Base-by-base conservation (phyloP, 139 green algal genomes). In the Coccomyxa sp. region DNA sequence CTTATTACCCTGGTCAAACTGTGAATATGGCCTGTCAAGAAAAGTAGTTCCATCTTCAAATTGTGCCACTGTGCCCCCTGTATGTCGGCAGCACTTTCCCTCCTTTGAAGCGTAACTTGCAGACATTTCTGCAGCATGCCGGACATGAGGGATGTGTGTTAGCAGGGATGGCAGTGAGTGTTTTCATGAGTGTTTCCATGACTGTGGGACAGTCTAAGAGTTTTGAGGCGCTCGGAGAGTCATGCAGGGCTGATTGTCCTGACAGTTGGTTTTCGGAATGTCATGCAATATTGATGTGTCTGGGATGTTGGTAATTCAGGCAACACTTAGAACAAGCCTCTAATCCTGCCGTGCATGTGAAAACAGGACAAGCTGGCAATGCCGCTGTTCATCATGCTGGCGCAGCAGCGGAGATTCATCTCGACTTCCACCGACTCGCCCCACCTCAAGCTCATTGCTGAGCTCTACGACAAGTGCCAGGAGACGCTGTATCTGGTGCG, bases 381-480 rank as follows among this genome's bases (percentile, higher is more conserved):
- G 83, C 92, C 93, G 15, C 88, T 98, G 84, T 88, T 96, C 13
- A 79, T 97, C 13, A 87, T 95, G 77, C 90, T 93, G 79, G 91
- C 90, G 12, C 93, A 97, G 89, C 93, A 97, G 84, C 87, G 91
- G 71, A 90, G 89, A 77, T 83, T 90, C 27, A 93, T 94, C 51
- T 83, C 89, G 57, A 88, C 90, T 59, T 83, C 91, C 30, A 92
- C 86, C 18, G 67, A 91, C 66, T 86, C 83, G 15, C 86, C 89
- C 58, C 94, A 74, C 23, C 81, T 98, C 57, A 98, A 98, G 88
- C 87, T 97, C 51, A 77, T 97, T 27, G 89, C 90, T 11, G 93
- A 96, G 82, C 91, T 95, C 84, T 94, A 94, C 74, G 95, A 98
- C 87, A 89, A 88, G 38, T 95, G 93, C 79, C 92, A 97, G 80